phyloP scores from a whole-genome alignment of 768 basidiomycete genomes.

The Leccinum subgranulosum region DNA sequence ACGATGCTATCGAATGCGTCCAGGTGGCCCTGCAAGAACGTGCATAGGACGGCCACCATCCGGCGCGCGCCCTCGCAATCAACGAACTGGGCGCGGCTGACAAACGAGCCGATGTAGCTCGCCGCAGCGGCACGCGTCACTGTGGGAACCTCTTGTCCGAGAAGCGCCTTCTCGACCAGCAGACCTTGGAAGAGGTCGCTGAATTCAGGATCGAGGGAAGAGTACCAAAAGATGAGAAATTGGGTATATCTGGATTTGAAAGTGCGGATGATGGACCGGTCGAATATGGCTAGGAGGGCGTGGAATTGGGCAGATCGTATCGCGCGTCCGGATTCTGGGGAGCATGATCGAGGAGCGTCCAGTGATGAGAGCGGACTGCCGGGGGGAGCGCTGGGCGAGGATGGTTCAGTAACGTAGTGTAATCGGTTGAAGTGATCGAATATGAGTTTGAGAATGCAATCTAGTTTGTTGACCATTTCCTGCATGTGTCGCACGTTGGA shows the following conservation, averaged over 20 bases:
- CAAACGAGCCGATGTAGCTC: constrained; percentile 89
- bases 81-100: constrained; percentile 86
- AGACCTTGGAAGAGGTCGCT: constrained; percentile 92
- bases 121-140: constrained; percentile 91
- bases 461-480: constrained; percentile 90
- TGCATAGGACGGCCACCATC: constrained; percentile 81
- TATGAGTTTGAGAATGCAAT: constrained; percentile 78
- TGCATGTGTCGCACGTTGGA: constrained; percentile 67
- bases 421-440: constrained; percentile 79
- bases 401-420: constrained; percentile 28
- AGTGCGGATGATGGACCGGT: constrained; percentile 88
- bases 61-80: constrained; percentile 68
- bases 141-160: constrained; percentile 52
- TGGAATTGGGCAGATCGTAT: constrained; percentile 69
- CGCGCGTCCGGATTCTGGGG: constrained; percentile 35
- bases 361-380: constrained; percentile 14
- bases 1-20: constrained; percentile 61
- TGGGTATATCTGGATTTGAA: constrained; percentile 98
- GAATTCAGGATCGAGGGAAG: constrained; percentile 86
- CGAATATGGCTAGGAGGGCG: constrained; percentile 88
- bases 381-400: constrained; percentile 5
- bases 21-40: constrained; percentile 75
- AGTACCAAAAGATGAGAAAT: constrained; percentile 94
- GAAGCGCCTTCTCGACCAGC: constrained; percentile 87
- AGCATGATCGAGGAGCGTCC: constrained; percentile 24